Percentiles rank a stretch among this genome's conserved stretches.
phyloP scores from a whole-genome alignment of 441 rosid genomes.

The Flueggea neowawraea region DNA sequence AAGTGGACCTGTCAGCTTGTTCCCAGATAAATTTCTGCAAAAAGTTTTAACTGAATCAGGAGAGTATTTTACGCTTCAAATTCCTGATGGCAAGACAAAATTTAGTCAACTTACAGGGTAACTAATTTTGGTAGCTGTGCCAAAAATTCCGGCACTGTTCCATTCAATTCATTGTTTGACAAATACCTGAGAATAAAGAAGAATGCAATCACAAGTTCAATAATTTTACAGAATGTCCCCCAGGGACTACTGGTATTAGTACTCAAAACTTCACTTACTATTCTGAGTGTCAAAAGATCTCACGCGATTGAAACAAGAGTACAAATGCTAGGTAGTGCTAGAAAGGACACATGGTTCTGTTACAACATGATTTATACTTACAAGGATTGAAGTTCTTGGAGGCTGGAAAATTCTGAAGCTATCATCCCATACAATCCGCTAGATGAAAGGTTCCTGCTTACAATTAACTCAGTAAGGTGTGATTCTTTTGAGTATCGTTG shows the following conservation, averaged over 20 bases:
- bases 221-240: no score
- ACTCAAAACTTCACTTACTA: no score
- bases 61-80: no score
- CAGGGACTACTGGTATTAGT: no score
- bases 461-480: neutral
- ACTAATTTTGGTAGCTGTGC: conserved; percentile 11
- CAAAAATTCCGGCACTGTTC: conserved; percentile 22
- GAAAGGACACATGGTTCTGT: no score
- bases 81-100: no score
- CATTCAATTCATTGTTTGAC: conserved; percentile 14
- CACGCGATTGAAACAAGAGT: no score
- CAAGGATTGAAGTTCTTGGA: conserved; percentile 5
- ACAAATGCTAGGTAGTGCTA: no score
- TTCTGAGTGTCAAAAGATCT: no score
- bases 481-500: no score
- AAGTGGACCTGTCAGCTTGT: conserved; percentile 14
- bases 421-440: conserved; percentile 21
- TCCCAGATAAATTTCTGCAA: conserved; percentile 17
- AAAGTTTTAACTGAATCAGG: no score
- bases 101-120: conserved; percentile 15
- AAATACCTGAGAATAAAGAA: conserved; percentile 11
- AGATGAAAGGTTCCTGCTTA: conserved; percentile 19
- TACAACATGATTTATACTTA: conserved; percentile 1
- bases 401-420: conserved; percentile 10
- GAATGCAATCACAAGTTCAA: no score